A percentile compares a stretch with the other conserved stretches of the same genome.
These are phyloP conservation scores for Alternaria alternata DNA, from an alignment of 2,329 filamentous ascomycete species.

Conservation along the genomic window DNA sequence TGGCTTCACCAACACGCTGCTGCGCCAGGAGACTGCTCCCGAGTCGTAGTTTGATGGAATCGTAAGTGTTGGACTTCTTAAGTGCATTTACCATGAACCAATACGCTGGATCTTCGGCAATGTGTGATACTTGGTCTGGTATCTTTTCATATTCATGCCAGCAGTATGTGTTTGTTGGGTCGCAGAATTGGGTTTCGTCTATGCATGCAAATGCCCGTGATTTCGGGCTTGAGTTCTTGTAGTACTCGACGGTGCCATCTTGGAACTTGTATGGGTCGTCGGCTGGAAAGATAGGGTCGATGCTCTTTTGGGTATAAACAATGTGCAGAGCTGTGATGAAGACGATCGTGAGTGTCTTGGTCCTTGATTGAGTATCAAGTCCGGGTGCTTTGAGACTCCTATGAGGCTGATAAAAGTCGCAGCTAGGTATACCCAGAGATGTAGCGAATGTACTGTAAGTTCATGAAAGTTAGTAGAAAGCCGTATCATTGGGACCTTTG, in stretches of 20 bases:
- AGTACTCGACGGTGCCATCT: neutral
- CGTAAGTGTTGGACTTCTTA: neutral
- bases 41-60: neutral
- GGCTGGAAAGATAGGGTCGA: neutral
- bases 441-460: neutral
- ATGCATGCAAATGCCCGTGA: neutral
- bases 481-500: no score
- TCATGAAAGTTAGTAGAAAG: no score
- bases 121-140: neutral
- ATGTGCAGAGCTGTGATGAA: neutral
- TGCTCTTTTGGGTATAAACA: neutral
- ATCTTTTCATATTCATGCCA: neutral
- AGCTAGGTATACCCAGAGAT: neutral
- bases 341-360: neutral
- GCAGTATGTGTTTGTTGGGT: neutral
- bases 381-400: neutral
- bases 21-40: neutral
- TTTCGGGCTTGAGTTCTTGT: neutral
- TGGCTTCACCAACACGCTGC: neutral
- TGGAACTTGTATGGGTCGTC: neutral
- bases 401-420: neutral
- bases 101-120: neutral
- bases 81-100: neutral
- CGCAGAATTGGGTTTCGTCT: neutral
- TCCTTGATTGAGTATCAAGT: neutral